Conservation (phyloP, 352 stramenopile species). For the Albugo candida region DNA sequence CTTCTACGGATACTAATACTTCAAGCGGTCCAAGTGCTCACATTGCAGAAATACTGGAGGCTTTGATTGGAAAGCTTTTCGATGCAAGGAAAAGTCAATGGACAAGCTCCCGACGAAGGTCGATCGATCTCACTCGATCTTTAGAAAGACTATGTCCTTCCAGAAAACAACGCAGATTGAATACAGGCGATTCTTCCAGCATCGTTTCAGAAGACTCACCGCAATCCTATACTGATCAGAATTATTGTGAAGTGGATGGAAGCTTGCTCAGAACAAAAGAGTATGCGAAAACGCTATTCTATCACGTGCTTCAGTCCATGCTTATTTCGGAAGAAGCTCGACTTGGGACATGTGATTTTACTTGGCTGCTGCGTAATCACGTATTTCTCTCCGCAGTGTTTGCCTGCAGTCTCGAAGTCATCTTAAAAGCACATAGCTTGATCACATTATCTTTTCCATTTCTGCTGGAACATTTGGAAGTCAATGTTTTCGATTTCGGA, state of each 20-base stretch:
- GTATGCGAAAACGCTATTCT: slow-evolving; percentile 52
- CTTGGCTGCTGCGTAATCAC: slow-evolving; percentile 60
- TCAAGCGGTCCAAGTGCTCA: no score
- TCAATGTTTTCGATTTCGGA: slow-evolving; percentile 75
- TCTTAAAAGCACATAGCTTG: slow-evolving; percentile 68
- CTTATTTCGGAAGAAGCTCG: slow-evolving; percentile 44
- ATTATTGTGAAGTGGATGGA: slow-evolving; percentile 37
- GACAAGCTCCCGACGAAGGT: no score
- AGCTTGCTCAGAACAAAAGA: slow-evolving; percentile 55
- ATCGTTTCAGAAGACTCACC: no score
- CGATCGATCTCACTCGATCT: no score
- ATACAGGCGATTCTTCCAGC: no score
- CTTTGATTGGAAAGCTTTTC: no score
- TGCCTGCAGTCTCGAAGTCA: slow-evolving; percentile 63
- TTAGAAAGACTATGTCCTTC: no score
- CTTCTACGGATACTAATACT: no score
- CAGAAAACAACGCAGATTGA: no score
- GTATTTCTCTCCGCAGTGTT: slow-evolving; percentile 62
- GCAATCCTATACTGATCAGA: slow-evolving; percentile 15
- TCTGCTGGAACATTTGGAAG: slow-evolving; percentile 41
- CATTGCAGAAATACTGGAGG: no score
- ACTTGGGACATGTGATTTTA: slow-evolving; percentile 54
- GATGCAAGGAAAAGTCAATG: no score
- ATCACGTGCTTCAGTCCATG: slow-evolving; percentile 56
- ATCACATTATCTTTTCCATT: slow-evolving; percentile 75